Percentiles rank a stretch among this genome's conserved stretches.
Conservation (phyloP, 1,284 basidiomycete genomes). For the Papiliotrema terrestris region DNA sequence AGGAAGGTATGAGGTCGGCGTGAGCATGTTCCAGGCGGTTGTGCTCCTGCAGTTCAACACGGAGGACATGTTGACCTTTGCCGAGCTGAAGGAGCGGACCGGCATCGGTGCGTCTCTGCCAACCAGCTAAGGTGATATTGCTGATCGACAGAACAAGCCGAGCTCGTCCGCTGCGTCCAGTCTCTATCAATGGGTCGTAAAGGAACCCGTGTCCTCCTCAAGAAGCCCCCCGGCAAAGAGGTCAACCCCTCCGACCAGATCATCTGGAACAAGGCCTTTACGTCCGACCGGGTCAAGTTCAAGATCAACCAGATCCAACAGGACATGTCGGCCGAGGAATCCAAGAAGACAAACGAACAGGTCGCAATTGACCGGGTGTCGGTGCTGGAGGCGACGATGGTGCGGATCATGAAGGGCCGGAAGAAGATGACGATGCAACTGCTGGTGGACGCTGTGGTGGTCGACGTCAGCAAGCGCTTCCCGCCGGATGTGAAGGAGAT, state of each 20-base stretch:
- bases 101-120: slow-evolving; percentile 62
- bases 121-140: no score
- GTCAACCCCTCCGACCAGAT: slow-evolving; percentile 76
- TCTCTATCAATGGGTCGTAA: slow-evolving; percentile 88
- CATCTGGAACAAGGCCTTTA: slow-evolving; percentile 76
- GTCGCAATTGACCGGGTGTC: slow-evolving; percentile 84
- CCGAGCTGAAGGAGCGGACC: slow-evolving; percentile 66
- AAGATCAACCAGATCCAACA: slow-evolving; percentile 96
- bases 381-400: slow-evolving; percentile 87
- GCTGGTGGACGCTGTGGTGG: slow-evolving; percentile 57
- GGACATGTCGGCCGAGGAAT: slow-evolving; percentile 85
- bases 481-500: slow-evolving; percentile 60
- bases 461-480: slow-evolving; percentile 60
- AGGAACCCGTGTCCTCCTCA: slow-evolving; percentile 68
- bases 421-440: slow-evolving; percentile 78
- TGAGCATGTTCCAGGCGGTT: slow-evolving; percentile 85
- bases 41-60: slow-evolving; percentile 91
- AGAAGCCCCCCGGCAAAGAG: slow-evolving; percentile 74
- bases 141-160: slow-evolving; percentile 59
- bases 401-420: slow-evolving; percentile 87
- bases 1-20: slow-evolving; percentile 79
- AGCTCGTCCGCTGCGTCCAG: slow-evolving; percentile 80
- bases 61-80: slow-evolving; percentile 56
- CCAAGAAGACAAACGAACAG: slow-evolving; percentile 71
- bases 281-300: slow-evolving; percentile 72